Percentiles rank a stretch among this genome's conserved stretches.
Evolutionary conservation across 345 rosid genomes (phyloP).

Genomic region (Eucalyptus microcorys): DNA sequence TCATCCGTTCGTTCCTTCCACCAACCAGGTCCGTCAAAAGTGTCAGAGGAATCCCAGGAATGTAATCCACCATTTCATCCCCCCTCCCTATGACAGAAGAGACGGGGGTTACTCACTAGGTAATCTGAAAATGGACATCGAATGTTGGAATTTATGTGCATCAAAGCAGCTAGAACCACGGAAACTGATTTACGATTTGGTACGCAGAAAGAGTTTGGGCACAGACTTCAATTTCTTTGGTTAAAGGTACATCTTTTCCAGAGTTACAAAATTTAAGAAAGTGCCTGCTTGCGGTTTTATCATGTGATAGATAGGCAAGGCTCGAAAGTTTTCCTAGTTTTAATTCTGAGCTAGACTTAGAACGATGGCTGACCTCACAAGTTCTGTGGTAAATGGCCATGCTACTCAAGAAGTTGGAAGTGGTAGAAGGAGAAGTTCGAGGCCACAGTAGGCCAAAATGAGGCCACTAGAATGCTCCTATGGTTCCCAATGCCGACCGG

Average conservation of each 20-base stretch:
- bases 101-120: background rate
- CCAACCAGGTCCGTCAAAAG: background rate
- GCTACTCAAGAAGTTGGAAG: conserved; percentile 2
- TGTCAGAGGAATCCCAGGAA: background rate
- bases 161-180: background rate
- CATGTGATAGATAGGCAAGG: background rate
- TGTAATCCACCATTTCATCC: background rate
- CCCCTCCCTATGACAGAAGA: background rate
- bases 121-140: background rate
- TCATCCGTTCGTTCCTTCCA: background rate
- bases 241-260: background rate
- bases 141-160: background rate
- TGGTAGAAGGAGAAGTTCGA: conserved; percentile 14
- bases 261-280: background rate
- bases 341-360: background rate
- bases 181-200: background rate
- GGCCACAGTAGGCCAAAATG: conserved; percentile 26
- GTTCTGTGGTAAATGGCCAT: conserved; percentile 3
- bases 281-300: background rate
- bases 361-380: conserved; percentile 2
- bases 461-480: conserved; percentile 37
- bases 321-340: background rate
- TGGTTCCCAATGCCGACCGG: conserved; percentile 2
- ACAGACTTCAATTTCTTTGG: background rate
- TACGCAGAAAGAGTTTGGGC: background rate